These are phyloP conservation scores for Solanum dulcamara DNA, from an alignment of 257 asterid species.

Conservation along the genomic window DNA sequence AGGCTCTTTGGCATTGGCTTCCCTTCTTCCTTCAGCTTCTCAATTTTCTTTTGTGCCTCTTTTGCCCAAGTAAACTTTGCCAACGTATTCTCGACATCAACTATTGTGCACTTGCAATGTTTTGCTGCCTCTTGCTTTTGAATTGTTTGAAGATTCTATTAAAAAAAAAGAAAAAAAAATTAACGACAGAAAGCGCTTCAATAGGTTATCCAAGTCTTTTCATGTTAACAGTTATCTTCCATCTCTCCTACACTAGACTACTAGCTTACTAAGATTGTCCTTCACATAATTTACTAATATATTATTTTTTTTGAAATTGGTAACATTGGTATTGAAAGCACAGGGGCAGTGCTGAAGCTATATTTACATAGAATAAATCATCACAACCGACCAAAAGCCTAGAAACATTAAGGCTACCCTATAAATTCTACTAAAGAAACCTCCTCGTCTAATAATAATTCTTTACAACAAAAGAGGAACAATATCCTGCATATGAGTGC, in stretches of 20 bases:
- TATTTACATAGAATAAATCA: neutral
- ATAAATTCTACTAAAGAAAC: neutral
- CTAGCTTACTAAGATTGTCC: neutral
- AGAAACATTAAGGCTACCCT: neutral
- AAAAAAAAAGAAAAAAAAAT: neutral
- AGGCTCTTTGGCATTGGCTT: slow-evolving; percentile 81
- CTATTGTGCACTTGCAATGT: slow-evolving; percentile 61
- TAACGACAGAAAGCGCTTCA: neutral
- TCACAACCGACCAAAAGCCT: neutral
- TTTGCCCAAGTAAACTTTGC: slow-evolving; percentile 89
- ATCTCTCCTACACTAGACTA: neutral
- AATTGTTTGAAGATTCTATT: slow-evolving; percentile 46
- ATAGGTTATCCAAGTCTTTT: neutral
- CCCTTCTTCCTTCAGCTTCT: slow-evolving; percentile 64
- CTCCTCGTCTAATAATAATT: neutral
- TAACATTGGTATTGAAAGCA: neutral
- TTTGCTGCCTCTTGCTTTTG: slow-evolving; percentile 73
- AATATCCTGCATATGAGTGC: neutral
- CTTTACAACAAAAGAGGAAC: neutral
- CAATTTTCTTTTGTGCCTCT: slow-evolving; percentile 61
- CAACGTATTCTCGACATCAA: slow-evolving; percentile 58
- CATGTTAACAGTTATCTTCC: neutral
- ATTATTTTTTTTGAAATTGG: neutral
- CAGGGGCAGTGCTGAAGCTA: neutral
- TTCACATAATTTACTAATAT: neutral